These are phyloP conservation scores for Actinomucor elegans DNA, from an alignment of 371 early-diverging fungal species.

Conservation along the genomic window DNA sequence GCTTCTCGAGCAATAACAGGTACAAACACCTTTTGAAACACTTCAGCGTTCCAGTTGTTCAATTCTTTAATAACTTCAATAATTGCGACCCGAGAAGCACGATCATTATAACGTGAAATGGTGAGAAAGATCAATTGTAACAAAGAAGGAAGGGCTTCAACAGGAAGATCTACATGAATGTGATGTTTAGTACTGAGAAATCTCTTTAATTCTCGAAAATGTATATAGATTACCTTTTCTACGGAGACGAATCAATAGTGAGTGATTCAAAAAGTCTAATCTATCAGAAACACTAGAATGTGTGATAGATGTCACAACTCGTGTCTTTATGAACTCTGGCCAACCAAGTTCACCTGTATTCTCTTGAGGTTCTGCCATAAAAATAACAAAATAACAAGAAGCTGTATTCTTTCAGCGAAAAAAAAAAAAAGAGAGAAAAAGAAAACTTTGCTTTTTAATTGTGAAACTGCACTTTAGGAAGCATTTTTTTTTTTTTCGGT, in stretches of 20 bases:
- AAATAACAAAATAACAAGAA: not conserved
- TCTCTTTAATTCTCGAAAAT: not conserved
- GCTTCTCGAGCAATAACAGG: constrained; percentile 56
- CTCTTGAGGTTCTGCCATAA: constrained; percentile 38
- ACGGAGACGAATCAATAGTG: constrained; percentile 56
- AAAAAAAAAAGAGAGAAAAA: not conserved
- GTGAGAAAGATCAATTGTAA: constrained; percentile 58
- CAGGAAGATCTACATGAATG: constrained; percentile 50
- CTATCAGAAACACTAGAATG: constrained; percentile 51
- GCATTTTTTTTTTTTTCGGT: too few species aligned
- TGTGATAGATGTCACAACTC: constrained; percentile 52
- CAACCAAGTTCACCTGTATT: constrained; percentile 52
- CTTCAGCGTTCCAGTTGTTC: constrained; percentile 59
- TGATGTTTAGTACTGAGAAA: not conserved
- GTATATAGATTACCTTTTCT: constrained; percentile 49
- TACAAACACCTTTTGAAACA: constrained; percentile 54
- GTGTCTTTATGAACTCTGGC: constrained; percentile 58
- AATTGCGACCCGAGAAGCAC: constrained; percentile 57
- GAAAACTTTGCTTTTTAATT: not conserved
- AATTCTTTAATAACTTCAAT: constrained; percentile 62
- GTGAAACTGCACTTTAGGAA: constrained; percentile 1
- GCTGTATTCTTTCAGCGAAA: not conserved
- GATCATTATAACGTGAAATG: constrained; percentile 65
- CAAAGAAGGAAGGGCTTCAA: constrained; percentile 53
- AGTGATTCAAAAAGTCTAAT: constrained; percentile 55